Evolutionary conservation across 2,329 filamentous ascomycete species (phyloP).

Genomic region (Cryoendolithus antarcticus): DNA sequence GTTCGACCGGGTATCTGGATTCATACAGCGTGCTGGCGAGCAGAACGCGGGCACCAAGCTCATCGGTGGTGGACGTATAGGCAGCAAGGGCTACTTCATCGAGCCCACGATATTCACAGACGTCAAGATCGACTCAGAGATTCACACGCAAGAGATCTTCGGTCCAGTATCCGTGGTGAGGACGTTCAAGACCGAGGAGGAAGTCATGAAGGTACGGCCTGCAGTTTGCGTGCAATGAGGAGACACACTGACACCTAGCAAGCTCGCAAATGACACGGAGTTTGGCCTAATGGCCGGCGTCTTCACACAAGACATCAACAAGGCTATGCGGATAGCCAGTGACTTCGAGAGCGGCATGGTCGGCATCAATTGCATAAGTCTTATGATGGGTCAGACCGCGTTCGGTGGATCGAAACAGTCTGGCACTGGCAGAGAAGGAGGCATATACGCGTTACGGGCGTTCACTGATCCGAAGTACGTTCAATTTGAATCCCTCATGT

Average conservation of each 20-base stretch:
- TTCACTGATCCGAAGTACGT: conserved; percentile 36
- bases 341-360: conserved; percentile 46
- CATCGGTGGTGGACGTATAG: conserved; percentile 3
- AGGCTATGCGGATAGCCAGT: conserved; percentile 28
- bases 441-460: conserved; percentile 29
- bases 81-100: conserved; percentile 3
- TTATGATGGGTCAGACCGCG: conserved; percentile 25
- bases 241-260: conserved; percentile 12
- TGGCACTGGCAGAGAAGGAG: conserved; percentile 38
- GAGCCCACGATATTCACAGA: conserved; percentile 18
- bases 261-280: conserved; percentile 48
- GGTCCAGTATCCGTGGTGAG: conserved; percentile 30
- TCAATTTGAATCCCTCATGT: conserved; percentile 24
- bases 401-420: conserved; percentile 42
- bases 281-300: conserved; percentile 59
- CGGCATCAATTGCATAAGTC: conserved; percentile 32
- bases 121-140: conserved; percentile 46
- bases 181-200: conserved; percentile 28
- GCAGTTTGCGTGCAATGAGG: too few relatives aligned
- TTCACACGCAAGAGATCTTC: conserved; percentile 29
- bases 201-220: conserved; percentile 17
- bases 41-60: conserved; percentile 5
- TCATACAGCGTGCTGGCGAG: conserved; percentile 12
- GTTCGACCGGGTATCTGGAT: conserved; percentile 18
- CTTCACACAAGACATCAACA: conserved; percentile 54